Evolutionary conservation across 495 filamentous ascomycete species (phyloP), one percentile per base, ranked within the genome.

Genomic region (Talaromyces liani): DNA sequence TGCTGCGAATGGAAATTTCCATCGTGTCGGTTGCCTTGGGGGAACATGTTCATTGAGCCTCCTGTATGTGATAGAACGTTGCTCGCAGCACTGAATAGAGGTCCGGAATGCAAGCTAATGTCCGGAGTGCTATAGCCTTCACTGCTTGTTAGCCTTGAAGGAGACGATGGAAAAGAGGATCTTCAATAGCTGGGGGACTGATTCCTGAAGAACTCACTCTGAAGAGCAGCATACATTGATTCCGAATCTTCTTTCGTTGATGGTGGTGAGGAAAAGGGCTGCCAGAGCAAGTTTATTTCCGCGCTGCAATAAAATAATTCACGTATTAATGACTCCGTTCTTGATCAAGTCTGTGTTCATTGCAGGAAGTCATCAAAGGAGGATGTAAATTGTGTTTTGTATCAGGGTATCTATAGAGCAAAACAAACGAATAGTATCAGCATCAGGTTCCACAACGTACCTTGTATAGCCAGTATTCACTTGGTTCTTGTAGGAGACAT

Each of bases 211-310:
- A 9, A 60, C 60, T 62, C n/a, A 62, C 60, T 34, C 41, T 62
- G 60, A 53, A 62, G 24, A 49, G 34, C 34, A 41, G 60, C 25
- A 49, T 62, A 62, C 60, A 62, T 62, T 62, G 60, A 29, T 55
- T 16, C 51, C 9, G 51, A 24, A 16, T 55, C 51, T 27, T 55
- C 24, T 55, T 14, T 29, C 1, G 3, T 29, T 14, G 7, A 49
- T 49, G 18, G 24, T 29, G 24, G 51, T 27, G 12, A 55, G 29
- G 51, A 27, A 10, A 55, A 55, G 51, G 25, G 45, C 51, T 55
- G 51, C 51, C 51, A 29, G 51, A 55, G 51, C 51, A 55, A n/a
- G 24, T 55, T 12, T 55, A 29, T 29, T 14, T 29, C n/a, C 51
- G 51, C 9, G 20, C 51, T 55, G 51, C 9, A 54, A 18, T 14